Evolutionary conservation across 352 stramenopile genomes (phyloP).

Genomic region (Phytophthora brassicae): DNA sequence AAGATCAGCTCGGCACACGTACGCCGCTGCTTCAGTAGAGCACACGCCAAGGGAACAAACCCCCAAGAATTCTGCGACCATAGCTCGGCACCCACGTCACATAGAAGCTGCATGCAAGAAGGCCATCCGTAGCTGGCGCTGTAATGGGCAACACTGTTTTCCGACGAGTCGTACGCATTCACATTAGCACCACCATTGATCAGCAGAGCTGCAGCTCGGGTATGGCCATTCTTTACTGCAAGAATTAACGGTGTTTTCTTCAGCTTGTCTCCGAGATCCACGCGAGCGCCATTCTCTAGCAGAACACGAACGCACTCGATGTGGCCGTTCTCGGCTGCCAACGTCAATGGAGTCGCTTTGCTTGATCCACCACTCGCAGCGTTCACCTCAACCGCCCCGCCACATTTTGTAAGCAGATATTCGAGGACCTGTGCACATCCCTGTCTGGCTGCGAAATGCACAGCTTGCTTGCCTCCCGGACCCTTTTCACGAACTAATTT

Average conservation of each 20-base stretch:
- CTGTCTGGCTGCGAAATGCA: slow-evolving; percentile 58
- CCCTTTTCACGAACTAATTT: slow-evolving; percentile 54
- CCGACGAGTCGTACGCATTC: slow-evolving; percentile 73
- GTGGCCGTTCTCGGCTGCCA: slow-evolving; percentile 61
- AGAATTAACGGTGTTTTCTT: slow-evolving; percentile 80
- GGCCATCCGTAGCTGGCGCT: slow-evolving; percentile 76
- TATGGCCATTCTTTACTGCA: slow-evolving; percentile 78
- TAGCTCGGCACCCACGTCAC: slow-evolving; percentile 55
- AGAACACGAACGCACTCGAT: slow-evolving; percentile 57
- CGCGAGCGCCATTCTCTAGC: slow-evolving; percentile 51
- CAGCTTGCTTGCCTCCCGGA: slow-evolving; percentile 48
- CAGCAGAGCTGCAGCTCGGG: slow-evolving; percentile 46
- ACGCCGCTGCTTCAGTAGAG: slow-evolving; percentile 63
- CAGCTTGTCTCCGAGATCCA: slow-evolving; percentile 70
- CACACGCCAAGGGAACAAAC: slow-evolving; percentile 70
- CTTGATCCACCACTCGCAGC: slow-evolving; percentile 31
- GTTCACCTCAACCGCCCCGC: slow-evolving; percentile 55
- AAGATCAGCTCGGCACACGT: slow-evolving; percentile 67
- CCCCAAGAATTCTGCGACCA: slow-evolving; percentile 78
- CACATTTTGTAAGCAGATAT: slow-evolving; percentile 44
- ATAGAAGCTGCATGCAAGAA: slow-evolving; percentile 62
- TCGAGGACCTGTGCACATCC: slow-evolving; percentile 47
- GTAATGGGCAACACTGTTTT: slow-evolving; percentile 80
- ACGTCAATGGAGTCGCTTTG: slow-evolving; percentile 62
- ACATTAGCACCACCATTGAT: slow-evolving; percentile 75